phyloP scores from a whole-genome alignment of 331 rosid genomes.

The Acacia pycnantha region DNA sequence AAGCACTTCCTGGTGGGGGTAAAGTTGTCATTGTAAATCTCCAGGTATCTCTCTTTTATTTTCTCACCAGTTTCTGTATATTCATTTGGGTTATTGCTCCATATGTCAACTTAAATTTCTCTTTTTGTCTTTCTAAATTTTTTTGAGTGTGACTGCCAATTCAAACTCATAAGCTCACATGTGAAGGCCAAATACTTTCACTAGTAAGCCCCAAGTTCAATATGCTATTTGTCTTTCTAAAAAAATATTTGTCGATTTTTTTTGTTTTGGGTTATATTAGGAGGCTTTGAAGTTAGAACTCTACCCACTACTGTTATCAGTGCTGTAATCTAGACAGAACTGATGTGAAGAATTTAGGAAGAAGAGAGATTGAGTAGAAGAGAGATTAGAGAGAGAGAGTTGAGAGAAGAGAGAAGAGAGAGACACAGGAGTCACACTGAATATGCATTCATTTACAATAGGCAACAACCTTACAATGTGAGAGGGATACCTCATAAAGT shows the following conservation, averaged over 20 bases:
- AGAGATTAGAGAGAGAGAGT: too few species aligned
- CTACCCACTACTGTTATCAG: neutral
- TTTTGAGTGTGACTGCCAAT: neutral
- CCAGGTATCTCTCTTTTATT: conserved; percentile 54
- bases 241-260: neutral
- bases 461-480: too few species aligned
- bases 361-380: too few species aligned
- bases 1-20: conserved; percentile 91
- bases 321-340: too few species aligned
- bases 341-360: too few species aligned
- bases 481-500: too few species aligned
- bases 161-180: neutral
- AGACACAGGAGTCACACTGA: too few species aligned
- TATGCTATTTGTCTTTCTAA: conserved; percentile 5
- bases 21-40: conserved; percentile 91
- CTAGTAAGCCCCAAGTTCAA: neutral
- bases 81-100: conserved; percentile 13
- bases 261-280: neutral
- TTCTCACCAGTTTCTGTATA: conserved; percentile 1
- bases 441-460: too few species aligned
- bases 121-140: neutral
- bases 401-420: too few species aligned
- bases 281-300: neutral
- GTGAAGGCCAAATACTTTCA: neutral
- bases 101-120: conserved; percentile 15